Evolutionary conservation across 2,329 filamentous ascomycete genomes (phyloP).

Genomic region (Fusarium transvaalense): DNA sequence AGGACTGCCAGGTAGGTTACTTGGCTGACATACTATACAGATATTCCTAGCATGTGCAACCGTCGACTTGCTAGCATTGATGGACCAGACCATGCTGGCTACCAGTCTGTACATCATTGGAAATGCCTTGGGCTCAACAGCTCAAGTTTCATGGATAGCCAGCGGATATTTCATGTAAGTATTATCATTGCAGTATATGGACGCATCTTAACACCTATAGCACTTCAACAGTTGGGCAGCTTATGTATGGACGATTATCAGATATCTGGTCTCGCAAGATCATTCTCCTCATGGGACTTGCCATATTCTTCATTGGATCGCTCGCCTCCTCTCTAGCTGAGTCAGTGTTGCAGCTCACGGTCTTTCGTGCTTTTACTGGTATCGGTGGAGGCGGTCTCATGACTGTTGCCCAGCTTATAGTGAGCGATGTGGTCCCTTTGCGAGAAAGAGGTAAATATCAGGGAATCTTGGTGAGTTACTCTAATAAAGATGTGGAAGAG

Average conservation of each 20-base stretch:
- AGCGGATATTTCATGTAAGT: conserved; percentile 67
- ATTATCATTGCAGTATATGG: not conserved
- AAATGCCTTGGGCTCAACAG: conserved; percentile 62
- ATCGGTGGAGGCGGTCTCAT: conserved; percentile 80
- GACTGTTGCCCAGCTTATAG: conserved; percentile 75
- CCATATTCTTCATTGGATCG: conserved; percentile 59
- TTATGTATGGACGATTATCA: conserved; percentile 60
- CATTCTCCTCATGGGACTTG: conserved; percentile 55
- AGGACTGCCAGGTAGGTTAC: accelerated
- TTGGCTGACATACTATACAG: conserved; percentile 47
- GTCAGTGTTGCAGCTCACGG: conserved; percentile 56
- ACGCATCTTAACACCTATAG: conserved; percentile 34
- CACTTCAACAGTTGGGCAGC: conserved; percentile 61
- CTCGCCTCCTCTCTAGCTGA: conserved; percentile 58
- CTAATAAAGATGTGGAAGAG: accelerated
- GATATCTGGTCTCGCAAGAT: conserved; percentile 62
- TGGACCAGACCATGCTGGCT: conserved; percentile 70
- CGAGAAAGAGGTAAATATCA: conserved; percentile 80
- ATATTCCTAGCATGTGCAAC: conserved; percentile 69
- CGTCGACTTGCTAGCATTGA: conserved; percentile 66
- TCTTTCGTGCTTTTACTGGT: conserved; percentile 58
- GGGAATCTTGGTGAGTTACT: conserved; percentile 61
- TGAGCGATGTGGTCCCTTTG: conserved; percentile 78
- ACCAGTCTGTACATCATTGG: conserved; percentile 67
- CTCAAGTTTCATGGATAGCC: conserved; percentile 67